These are phyloP conservation scores for Cubamyces lactineus DNA, from an alignment of 768 basidiomycete genomes.

Conservation along the genomic window DNA sequence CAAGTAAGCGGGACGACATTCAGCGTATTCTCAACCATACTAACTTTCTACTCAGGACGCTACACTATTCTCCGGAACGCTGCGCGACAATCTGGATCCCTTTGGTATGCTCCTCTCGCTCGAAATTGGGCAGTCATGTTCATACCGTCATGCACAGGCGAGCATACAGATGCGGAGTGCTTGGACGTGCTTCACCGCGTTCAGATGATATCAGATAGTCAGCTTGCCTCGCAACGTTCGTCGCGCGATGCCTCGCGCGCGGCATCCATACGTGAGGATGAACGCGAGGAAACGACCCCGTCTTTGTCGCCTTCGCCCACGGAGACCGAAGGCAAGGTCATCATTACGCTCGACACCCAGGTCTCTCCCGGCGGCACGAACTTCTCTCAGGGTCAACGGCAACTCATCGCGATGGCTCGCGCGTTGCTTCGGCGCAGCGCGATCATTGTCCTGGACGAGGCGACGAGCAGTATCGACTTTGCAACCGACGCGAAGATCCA, in stretches of 20 bases:
- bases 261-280: constrained; percentile 46
- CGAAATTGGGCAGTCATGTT: too few relatives aligned
- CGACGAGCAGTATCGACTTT: constrained; percentile 86
- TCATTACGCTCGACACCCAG: constrained; percentile 73
- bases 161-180: constrained; percentile 60
- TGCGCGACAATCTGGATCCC: constrained; percentile 76
- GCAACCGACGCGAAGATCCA: constrained; percentile 92
- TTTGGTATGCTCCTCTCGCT: constrained; percentile 47
- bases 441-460: constrained; percentile 81
- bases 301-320: constrained; percentile 41
- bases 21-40: not conserved
- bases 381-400: constrained; percentile 91
- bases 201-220: constrained; percentile 65
- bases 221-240: constrained; percentile 50
- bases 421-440: constrained; percentile 72
- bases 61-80: constrained; percentile 78
- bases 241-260: constrained; percentile 42
- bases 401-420: constrained; percentile 85
- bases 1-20: constrained; percentile 37
- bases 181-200: constrained; percentile 82
- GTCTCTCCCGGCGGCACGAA: constrained; percentile 88
- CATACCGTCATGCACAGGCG: too few relatives aligned
- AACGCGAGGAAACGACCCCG: constrained; percentile 41
- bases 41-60: constrained; percentile 48
- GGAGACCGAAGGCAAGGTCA: constrained; percentile 57